These are phyloP conservation scores for Pseudisothecium myosuroides DNA, from an alignment of 225 moss, liverwort and hornwort species.

Conservation along the genomic window DNA sequence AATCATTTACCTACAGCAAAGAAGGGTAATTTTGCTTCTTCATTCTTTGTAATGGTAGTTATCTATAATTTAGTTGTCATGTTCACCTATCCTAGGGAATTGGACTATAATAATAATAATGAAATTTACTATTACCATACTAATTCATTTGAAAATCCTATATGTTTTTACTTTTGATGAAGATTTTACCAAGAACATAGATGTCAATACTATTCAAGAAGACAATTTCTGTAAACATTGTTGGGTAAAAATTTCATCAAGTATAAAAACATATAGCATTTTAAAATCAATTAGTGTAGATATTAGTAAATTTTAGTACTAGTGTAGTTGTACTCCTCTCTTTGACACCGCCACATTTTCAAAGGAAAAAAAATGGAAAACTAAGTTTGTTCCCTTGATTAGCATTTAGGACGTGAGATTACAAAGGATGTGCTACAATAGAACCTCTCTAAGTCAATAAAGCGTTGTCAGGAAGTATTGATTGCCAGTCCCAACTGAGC, in stretches of 20 bases:
- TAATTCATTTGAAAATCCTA: too few relatives aligned
- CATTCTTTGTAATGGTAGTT: too few relatives aligned
- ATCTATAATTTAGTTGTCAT: neutral
- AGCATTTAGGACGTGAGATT: neutral
- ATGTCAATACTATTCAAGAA: neutral
- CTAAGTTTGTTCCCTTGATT: accelerated
- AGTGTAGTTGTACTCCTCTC: neutral
- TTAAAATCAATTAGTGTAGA: neutral
- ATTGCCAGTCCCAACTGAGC: too few relatives aligned
- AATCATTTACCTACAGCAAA: too few relatives aligned
- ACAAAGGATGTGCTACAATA: neutral
- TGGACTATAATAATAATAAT: neutral
- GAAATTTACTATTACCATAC: neutral
- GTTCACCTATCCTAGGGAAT: neutral
- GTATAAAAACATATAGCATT: too few relatives aligned
- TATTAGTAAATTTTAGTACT: neutral
- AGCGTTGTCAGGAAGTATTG: too few relatives aligned
- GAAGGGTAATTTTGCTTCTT: too few relatives aligned
- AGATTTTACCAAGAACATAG: too few relatives aligned
- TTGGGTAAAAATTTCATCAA: neutral
- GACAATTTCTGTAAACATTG: neutral
- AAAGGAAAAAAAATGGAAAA: neutral
- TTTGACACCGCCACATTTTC: neutral
- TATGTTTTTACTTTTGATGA: neutral
- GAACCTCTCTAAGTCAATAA: too few relatives aligned